Base-by-base conservation (phyloP, 2,329 filamentous ascomycete species). In the Phaeomoniella chlamydospora region DNA sequence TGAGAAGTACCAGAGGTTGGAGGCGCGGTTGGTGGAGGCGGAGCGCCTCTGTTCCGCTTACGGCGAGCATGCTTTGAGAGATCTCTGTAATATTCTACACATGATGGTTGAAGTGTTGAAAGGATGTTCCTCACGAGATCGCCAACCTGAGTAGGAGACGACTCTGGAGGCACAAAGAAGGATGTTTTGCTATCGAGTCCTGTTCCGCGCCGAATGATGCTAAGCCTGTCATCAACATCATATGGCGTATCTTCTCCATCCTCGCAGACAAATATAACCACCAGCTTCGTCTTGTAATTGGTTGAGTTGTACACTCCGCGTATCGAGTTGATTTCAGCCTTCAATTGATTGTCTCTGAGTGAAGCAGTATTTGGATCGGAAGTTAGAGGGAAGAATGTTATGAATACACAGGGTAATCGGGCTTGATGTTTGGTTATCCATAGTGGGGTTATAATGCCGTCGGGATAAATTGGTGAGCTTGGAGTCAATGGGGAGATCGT, bases 361-460 rank as follows among this genome's bases (percentile, higher is more conserved):
- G 77, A 83, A 37, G 79, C 77, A 39, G 79, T 72, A n/a, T 73
- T 79, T 1, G 74, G 64, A 48, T 92, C 80, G 15, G 77, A 72
- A 3, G 72, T 74, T 39, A 94, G 72, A 22, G 71, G 69, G 52
- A 92, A 93, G 59, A 92, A 90, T 44, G 79, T 80, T 18, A 93
- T 57, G 45, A 84, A 79, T 16, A 84, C 70, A 41, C 84, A 81
- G 2, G 88, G 88, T 15, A 96, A 69, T 13, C 85, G 65, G 35
- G 80, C 67, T 51, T 94, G 87, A 54, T 96, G 88, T 55, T 96
- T 98, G 40, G 74, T 72, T 37, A 93, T 67, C 88, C 88, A 98
- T 41, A 73, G 60, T 14, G 78, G 70, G 41, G 86, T 76, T 53
- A 94, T 75, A 39, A 94, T 64, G 3, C 88, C 90, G 58, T 96